These are phyloP conservation scores for Lizonia empirigonia DNA, from an alignment of 2,329 filamentous ascomycete species.

Conservation along the genomic window DNA sequence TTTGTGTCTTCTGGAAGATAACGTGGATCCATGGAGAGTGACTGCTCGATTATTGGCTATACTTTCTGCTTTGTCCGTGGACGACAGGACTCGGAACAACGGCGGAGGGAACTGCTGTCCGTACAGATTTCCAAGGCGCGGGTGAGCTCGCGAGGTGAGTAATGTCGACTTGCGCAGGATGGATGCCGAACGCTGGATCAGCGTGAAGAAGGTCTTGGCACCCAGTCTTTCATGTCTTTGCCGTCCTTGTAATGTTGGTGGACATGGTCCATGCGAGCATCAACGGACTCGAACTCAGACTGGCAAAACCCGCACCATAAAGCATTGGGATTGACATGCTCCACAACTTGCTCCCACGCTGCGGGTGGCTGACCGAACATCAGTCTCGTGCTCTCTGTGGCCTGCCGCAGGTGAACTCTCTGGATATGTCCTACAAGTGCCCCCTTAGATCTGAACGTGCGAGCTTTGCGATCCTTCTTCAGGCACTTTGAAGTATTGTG, in stretches of 20 bases:
- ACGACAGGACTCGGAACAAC: too few relatives aligned
- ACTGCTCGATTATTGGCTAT: too few relatives aligned
- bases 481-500: not conserved
- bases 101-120: too few relatives aligned
- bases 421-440: not conserved
- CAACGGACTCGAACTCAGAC: not conserved
- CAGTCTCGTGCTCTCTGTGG: not conserved
- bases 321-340: slow-evolving; percentile 3
- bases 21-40: too few relatives aligned
- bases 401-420: not conserved
- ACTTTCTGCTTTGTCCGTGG: too few relatives aligned
- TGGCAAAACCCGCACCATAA: slow-evolving; percentile 29
- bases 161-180: not conserved
- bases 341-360: not conserved
- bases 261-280: slow-evolving; percentile 14
- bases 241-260: not conserved
- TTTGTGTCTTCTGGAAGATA: too few relatives aligned
- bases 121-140: not conserved
- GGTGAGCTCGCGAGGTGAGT: not conserved
- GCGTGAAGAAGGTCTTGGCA: not conserved
- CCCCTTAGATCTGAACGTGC: not conserved
- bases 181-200: not conserved
- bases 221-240: not conserved
- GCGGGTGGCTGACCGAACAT: not conserved
- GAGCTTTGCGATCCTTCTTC: not conserved